Conservation (phyloP, 2,329 filamentous ascomycete genomes). For the Venturia asperata region DNA sequence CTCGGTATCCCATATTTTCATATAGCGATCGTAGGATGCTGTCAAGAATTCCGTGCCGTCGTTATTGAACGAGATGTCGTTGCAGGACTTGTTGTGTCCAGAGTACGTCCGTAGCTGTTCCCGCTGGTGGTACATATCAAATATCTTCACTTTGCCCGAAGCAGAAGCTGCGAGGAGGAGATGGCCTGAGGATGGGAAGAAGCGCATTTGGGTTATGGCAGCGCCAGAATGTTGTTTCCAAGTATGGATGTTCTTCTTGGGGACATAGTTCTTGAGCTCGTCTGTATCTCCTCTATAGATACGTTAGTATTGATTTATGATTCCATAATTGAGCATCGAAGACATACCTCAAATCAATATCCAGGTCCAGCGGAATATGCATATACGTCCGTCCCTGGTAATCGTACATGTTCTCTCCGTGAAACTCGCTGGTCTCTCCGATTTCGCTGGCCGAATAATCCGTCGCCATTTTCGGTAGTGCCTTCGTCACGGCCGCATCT, state of each 20-base stretch:
- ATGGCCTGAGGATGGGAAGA: constrained; percentile 84
- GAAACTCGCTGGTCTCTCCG: constrained; percentile 76
- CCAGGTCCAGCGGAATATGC: constrained; percentile 89
- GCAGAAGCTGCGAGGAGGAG: constrained; percentile 83
- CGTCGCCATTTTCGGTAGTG: constrained; percentile 52
- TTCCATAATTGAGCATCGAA: neutral
- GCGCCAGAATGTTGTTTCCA: constrained; percentile 79
- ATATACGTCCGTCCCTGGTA: constrained; percentile 96
- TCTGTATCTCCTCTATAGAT: constrained; percentile 58
- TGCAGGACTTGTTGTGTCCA: constrained; percentile 83
- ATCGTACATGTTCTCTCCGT: constrained; percentile 75
- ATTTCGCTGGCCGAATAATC: constrained; percentile 43
- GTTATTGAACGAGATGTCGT: constrained; percentile 80
- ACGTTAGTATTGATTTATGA: constrained; percentile 17
- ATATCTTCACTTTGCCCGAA: constrained; percentile 86
- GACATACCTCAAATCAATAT: constrained; percentile 52
- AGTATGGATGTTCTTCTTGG: constrained; percentile 86
- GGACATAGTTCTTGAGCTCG: constrained; percentile 80
- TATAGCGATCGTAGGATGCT: constrained; percentile 86
- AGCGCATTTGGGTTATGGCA: constrained; percentile 78
- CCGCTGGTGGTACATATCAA: constrained; percentile 85
- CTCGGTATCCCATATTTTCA: constrained; percentile 98
- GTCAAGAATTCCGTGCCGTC: constrained; percentile 81
- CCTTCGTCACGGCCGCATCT: constrained; percentile 28
- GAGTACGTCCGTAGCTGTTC: constrained; percentile 86